phyloP scores from a whole-genome alignment of 768 basidiomycete genomes.

The Amanita rubescens region DNA sequence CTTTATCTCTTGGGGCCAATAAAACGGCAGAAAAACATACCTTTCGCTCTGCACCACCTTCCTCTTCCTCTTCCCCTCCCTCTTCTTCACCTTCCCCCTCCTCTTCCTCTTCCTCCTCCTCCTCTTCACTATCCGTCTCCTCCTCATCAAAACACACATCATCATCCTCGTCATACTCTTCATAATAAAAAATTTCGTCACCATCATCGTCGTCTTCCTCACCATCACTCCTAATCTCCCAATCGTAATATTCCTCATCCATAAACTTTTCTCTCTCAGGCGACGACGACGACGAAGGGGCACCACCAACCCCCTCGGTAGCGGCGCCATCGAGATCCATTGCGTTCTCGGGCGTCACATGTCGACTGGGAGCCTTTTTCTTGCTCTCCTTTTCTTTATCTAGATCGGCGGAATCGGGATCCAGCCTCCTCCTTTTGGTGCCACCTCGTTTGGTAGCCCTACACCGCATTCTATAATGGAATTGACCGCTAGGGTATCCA shows the following conservation, averaged over 20 bases:
- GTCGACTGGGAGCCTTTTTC: background rate
- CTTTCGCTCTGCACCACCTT: background rate
- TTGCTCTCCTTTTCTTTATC: background rate
- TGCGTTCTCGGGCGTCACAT: background rate
- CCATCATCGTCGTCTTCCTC: constrained; percentile 8
- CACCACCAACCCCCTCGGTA: background rate
- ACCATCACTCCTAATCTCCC: constrained; percentile 16
- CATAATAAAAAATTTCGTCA: constrained; percentile 9
- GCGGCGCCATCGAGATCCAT: background rate
- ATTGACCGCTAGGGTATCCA: constrained; percentile 14
- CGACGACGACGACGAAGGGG: background rate
- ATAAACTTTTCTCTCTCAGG: constrained; percentile 13
- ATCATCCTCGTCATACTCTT: constrained; percentile 11
- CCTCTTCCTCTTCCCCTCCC: constrained; percentile 12
- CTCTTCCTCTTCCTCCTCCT: constrained; percentile 14
- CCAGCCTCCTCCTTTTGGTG: background rate
- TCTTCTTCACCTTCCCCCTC: constrained; percentile 7
- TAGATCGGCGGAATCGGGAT: background rate
- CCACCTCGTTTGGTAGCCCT: background rate
- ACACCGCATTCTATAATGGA: background rate
- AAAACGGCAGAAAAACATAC: background rate
- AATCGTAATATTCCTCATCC: constrained; percentile 18
- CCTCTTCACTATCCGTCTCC: constrained; percentile 12
- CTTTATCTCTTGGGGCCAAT: too few species aligned
- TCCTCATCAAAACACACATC: constrained; percentile 13